Percentiles rank a stretch among this genome's conserved stretches.
These are phyloP conservation scores for Hibiscus tridactylites DNA, from an alignment of 345 rosid genomes.

Conservation along the genomic window DNA sequence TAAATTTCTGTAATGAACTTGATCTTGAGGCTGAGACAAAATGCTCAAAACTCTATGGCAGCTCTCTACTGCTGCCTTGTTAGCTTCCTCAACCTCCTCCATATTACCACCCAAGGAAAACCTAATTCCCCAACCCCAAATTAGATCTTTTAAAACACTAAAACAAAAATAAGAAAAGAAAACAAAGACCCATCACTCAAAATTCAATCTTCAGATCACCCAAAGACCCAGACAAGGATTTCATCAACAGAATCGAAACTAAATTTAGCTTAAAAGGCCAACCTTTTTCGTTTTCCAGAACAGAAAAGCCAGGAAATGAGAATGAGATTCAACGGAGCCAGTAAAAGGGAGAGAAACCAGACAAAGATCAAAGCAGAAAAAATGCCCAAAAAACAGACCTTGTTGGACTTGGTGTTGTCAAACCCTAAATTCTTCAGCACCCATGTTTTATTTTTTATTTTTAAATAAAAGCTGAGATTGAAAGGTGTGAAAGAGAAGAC, in stretches of 20 bases:
- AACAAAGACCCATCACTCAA: not conserved
- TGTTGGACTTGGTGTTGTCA: not conserved
- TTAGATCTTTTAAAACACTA: not conserved
- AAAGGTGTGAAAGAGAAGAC: constrained; percentile 84
- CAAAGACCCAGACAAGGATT: not conserved
- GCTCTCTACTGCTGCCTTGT: constrained; percentile 44
- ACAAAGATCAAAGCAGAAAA: not conserved
- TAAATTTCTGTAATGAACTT: constrained; percentile 27
- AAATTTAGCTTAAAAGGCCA: not conserved
- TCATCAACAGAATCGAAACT: not conserved
- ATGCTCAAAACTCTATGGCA: constrained; percentile 45
- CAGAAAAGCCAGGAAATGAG: not conserved
- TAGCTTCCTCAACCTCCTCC: constrained; percentile 48
- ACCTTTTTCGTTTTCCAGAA: not conserved
- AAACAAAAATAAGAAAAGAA: not conserved
- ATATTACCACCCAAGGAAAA: constrained; percentile 11
- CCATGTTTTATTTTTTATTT: constrained; percentile 9
- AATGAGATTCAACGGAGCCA: not conserved
- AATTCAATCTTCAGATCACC: not conserved
- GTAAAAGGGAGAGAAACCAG: not conserved
- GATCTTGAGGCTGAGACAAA: constrained; percentile 36
- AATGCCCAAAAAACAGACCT: not conserved
- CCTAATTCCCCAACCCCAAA: not conserved
- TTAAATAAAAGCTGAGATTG: constrained; percentile 26
- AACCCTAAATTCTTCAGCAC: constrained; percentile 1